Percentiles rank a stretch among this genome's conserved stretches.
phyloP scores from a whole-genome alignment of 208 protist species.

The Willaertia magna region DNA sequence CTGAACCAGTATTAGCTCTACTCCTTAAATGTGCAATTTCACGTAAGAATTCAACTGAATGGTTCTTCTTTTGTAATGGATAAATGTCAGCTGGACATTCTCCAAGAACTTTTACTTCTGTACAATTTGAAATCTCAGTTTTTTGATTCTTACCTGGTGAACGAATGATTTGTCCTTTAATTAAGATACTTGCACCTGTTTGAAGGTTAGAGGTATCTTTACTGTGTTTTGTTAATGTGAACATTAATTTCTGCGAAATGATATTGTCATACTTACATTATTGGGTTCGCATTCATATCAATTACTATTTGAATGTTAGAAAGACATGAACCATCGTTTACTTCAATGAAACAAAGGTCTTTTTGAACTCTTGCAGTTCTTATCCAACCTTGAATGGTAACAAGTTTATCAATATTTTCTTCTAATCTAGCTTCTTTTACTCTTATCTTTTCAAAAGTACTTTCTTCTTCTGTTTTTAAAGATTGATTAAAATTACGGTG shows the following conservation, averaged over 20 bases:
- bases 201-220: background rate
- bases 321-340: constrained; percentile 2
- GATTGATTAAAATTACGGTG: no score
- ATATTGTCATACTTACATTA: background rate
- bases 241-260: background rate
- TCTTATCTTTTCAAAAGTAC: background rate
- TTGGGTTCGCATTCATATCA: background rate
- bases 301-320: background rate
- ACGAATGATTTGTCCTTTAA: background rate
- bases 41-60: constrained; percentile 58
- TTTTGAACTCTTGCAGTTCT: background rate
- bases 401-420: background rate
- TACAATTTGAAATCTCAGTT: background rate
- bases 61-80: constrained; percentile 57
- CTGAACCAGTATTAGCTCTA: constrained; percentile 45
- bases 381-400: background rate
- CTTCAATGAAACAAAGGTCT: background rate
- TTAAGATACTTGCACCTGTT: background rate
- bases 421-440: background rate
- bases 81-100: constrained; percentile 26
- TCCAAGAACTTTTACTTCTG: constrained; percentile 25
- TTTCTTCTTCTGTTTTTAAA: no score
- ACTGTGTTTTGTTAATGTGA: background rate
- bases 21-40: constrained; percentile 48
- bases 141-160: background rate